phyloP scores from a whole-genome alignment of 805 yeast species.

The Saccharomycopsis synnaedendra region DNA sequence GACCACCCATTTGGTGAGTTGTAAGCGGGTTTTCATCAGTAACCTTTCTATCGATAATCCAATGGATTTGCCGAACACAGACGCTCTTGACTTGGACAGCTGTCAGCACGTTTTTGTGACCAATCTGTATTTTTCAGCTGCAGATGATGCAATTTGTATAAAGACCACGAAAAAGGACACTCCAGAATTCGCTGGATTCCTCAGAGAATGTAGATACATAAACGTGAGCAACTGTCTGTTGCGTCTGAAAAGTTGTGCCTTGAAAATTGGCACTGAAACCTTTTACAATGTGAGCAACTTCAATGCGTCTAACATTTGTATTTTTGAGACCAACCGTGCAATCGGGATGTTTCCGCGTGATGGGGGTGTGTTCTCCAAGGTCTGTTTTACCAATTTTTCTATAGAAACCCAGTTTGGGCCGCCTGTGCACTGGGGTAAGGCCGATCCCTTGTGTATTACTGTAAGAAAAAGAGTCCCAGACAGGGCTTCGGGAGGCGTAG shows the following conservation, averaged over 20 bases:
- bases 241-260: conserved; percentile 8
- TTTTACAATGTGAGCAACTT: conserved; percentile 7
- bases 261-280: conserved; percentile 12
- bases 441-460: conserved; percentile 8
- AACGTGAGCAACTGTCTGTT: conserved; percentile 4
- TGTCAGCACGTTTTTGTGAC: conserved; percentile 9
- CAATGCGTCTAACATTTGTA: not conserved
- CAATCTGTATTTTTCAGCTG: conserved; percentile 9
- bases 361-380: conserved; percentile 6
- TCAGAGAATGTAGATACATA: conserved; percentile 2
- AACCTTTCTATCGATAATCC: conserved; percentile 7
- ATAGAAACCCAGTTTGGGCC: conserved; percentile 7
- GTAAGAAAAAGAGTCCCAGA: conserved; percentile 1
- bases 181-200: not conserved
- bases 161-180: conserved; percentile 5
- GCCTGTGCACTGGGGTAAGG: conserved; percentile 14
- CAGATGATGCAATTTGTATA: conserved; percentile 13
- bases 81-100: conserved; percentile 12
- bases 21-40: not conserved
- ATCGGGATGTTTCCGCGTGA: conserved; percentile 11
- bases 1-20: conserved; percentile 12
- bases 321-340: conserved; percentile 10
- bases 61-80: conserved; percentile 13
- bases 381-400: conserved; percentile 1
- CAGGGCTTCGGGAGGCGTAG: not conserved